Base-by-base conservation (phyloP, 208 protist genomes). In the Giardia muris region DNA sequence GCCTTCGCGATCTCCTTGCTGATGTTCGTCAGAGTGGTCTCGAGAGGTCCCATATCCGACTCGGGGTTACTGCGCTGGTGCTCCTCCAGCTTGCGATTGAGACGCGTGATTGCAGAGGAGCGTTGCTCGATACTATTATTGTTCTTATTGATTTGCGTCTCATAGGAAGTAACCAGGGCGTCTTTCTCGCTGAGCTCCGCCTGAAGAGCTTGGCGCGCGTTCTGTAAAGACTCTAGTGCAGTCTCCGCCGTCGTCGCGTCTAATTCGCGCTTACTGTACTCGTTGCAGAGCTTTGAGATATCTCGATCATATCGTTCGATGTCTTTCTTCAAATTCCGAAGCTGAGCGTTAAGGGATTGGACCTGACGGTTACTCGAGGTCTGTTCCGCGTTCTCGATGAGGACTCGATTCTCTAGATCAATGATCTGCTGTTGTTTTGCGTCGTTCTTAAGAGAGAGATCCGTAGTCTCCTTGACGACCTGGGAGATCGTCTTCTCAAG, bases 301-400 rank as follows among this genome's bases (percentile, higher is more conserved):
- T 90, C 87, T 4, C 87, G 2, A n/a, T 90, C n/a, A 2, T 1
- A 47, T n/a, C 48, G 4, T 90, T 90, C 45, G 48, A 90, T 90
- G 30, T 1, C 45, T 10, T 48, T 1, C 45, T 90, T 90, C 2
- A 90, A 1, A 47, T 2, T 48, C 44, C n/a, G 19, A 2, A 90
- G 45, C 45, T 90, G 30, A 67, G 10, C 1, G 2, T 2, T 90
- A 43, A 47, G 45, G 1, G 42, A 43, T 39, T n/a, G 0, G 43
- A 90, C 30, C 45, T 90, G 43, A 67, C 87, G 46, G n/a, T 3
- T 47, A 48, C 45, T n/a, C 4, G 87, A 22, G n/a, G 87, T 45
- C 43, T 90, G 44, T 90, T 90, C 43, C 48, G 87, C 87, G 44
- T 90, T 90, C 19, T 90, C 45, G 48, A 90, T 47, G n/a, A 90